Base-by-base conservation (phyloP, 2,329 filamentous ascomycete genomes). In the Ceratocystis harringtonii region DNA sequence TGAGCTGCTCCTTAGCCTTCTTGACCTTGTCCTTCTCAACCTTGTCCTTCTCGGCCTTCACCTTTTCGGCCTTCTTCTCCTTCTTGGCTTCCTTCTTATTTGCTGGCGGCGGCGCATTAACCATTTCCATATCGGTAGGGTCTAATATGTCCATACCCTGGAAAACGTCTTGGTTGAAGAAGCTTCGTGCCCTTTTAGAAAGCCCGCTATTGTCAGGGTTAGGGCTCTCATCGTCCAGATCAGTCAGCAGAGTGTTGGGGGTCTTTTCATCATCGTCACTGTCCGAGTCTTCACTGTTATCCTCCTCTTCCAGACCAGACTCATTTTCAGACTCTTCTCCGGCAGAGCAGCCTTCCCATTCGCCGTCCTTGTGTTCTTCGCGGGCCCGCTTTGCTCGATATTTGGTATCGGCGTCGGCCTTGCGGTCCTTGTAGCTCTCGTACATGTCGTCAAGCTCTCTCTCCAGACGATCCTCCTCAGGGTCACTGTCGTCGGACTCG, bases 81-180 rank as follows among this genome's bases (percentile, higher is more conserved):
- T 69, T 68, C 63, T 72, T 71, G 63, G 69, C 69, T 68, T 63
- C 70, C 67, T 68, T 70, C 70, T 67, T 70, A 67, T 70, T 69
- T 15, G 69, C 64, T 4, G 57, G 43, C n/a, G 69, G 69, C 15
- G 72, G 70, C 30, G 72, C 75, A 43, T 70, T 72, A 50, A 72
- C 72, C 15, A 68, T 71, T 62, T 70, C 70, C 69, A 72, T 72
- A 36, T 77, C 76, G 17, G 73, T 69, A 12, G 75, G 88, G 25
- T 84, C 67, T 43, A 69, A 44, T 60, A 69, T 48, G 28, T 62
- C 84, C 64, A 97, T 85, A 48, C 85, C 89, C 70, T 92, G 86
- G 79, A 99, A 99, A 50, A 99, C 87, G 70, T 96, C 92, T 73
- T 96, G 92, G 70, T 89, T 88, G 74, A 99, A 99, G 77, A 99